These are phyloP conservation scores for Candida awuae DNA, from an alignment of 805 yeast species.

Conservation along the genomic window DNA sequence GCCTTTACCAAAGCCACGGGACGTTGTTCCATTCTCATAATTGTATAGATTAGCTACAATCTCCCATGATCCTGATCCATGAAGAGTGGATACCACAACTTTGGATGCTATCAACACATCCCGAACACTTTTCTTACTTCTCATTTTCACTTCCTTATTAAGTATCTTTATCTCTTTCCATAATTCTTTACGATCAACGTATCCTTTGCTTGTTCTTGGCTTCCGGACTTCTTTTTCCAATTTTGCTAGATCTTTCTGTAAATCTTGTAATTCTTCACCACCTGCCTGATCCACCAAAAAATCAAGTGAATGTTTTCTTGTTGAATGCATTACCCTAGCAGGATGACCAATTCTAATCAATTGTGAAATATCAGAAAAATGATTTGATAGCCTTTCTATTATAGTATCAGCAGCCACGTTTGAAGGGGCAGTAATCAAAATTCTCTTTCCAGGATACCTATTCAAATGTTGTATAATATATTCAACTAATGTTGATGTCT, in stretches of 20 bases:
- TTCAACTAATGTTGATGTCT: conserved; percentile 80
- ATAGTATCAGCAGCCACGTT: conserved; percentile 90
- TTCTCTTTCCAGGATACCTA: conserved; percentile 30
- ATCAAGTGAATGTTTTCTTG: conserved; percentile 69
- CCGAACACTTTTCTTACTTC: conserved; percentile 57
- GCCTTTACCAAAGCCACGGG: conserved; percentile 7
- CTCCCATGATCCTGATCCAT: conserved; percentile 76
- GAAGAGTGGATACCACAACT: conserved; percentile 77
- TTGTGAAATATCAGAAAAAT: conserved; percentile 27
- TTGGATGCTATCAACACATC: conserved; percentile 53
- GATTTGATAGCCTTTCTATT: conserved; percentile 54
- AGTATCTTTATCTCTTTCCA: conserved; percentile 64
- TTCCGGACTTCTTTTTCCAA: conserved; percentile 40
- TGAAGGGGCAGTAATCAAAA: conserved; percentile 90
- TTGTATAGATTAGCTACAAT: conserved; percentile 40
- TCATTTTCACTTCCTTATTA: conserved; percentile 55
- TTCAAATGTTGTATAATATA: conserved; percentile 60
- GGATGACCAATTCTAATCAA: conserved; percentile 92
- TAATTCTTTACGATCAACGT: conserved; percentile 54
- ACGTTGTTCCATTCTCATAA: conserved; percentile 15
- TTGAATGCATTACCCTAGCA: conserved; percentile 61
- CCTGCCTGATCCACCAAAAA: conserved; percentile 51
- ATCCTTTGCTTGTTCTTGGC: conserved; percentile 32
- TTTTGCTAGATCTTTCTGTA: conserved; percentile 8
- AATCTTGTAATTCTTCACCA: conserved; percentile 54